Conservation (phyloP, 1,139 yeast species). For the Magnusiomyces ingens region DNA sequence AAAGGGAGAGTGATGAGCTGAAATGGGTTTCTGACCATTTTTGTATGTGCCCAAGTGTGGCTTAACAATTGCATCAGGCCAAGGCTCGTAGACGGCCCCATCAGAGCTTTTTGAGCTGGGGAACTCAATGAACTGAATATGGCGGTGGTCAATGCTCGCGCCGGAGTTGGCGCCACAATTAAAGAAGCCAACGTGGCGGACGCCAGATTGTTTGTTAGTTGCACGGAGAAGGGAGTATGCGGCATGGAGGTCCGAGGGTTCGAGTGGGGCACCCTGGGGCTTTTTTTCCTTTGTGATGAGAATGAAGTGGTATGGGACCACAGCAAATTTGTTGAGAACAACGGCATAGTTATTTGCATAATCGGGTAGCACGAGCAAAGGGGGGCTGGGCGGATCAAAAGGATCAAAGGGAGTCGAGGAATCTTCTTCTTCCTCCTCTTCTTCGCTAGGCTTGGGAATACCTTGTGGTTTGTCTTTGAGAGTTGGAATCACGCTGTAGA, state of each 20-base stretch:
- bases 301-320: constrained; percentile 70
- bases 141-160: constrained; percentile 90
- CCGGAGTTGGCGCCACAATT: constrained; percentile 87
- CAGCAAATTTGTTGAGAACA: constrained; percentile 80
- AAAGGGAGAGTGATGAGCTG: constrained; percentile 48
- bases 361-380: constrained; percentile 52
- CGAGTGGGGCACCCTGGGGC: constrained; percentile 65
- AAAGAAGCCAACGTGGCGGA: constrained; percentile 67
- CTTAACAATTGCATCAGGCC: constrained; percentile 50
- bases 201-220: constrained; percentile 33
- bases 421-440: constrained; percentile 19
- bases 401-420: constrained; percentile 47
- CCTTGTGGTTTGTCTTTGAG: constrained; percentile 52
- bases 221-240: constrained; percentile 47
- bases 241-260: constrained; percentile 58
- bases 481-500: constrained; percentile 42
- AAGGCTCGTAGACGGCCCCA: constrained; percentile 41
- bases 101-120: constrained; percentile 37
- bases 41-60: constrained; percentile 41
- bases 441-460: constrained; percentile 9
- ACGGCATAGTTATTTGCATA: constrained; percentile 54
- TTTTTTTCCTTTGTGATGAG: constrained; percentile 67
- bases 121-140: constrained; percentile 72
- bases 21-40: constrained; percentile 49
- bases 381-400: constrained; percentile 73